Conservation (phyloP, 371 early-diverging fungal species). For the Capillidium rhysosporum region DNA sequence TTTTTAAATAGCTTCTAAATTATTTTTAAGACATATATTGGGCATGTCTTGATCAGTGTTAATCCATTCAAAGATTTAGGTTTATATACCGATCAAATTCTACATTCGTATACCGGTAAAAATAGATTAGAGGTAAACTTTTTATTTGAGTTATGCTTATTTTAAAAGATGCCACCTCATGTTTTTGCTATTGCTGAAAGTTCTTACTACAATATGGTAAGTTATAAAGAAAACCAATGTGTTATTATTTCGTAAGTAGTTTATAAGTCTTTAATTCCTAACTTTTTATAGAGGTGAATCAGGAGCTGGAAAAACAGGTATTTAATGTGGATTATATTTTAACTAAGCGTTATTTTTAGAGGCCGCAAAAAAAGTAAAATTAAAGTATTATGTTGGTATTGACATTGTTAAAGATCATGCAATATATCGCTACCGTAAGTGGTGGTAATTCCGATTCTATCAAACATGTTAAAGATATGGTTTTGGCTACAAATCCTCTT, state of each 20-base stretch:
- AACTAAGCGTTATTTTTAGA: conserved; percentile 26
- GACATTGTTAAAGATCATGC: conserved; percentile 43
- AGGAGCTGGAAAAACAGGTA: conserved; percentile 80
- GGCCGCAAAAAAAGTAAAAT: conserved; percentile 47
- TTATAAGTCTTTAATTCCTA: conserved; percentile 4
- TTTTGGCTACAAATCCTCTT: conserved; percentile 89
- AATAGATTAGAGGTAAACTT: conserved; percentile 51
- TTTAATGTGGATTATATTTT: background rate
- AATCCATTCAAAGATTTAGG: conserved; percentile 73
- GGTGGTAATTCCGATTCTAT: conserved; percentile 55
- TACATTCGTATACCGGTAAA: conserved; percentile 56
- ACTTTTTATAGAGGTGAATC: conserved; percentile 49
- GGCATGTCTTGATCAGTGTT: conserved; percentile 72
- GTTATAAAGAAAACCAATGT: conserved; percentile 95
- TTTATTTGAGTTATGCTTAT: background rate
- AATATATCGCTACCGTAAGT: conserved; percentile 92
- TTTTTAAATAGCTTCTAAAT: background rate
- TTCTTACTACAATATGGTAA: conserved; percentile 79
- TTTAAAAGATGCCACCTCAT: conserved; percentile 55
- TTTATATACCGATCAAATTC: conserved; percentile 53
- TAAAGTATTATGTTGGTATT: background rate
- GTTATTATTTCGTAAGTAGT: conserved; percentile 60
- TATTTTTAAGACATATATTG: conserved; percentile 59
- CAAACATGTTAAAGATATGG: conserved; percentile 86
- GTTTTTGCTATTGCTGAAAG: conserved; percentile 77